Evolutionary conservation across 768 basidiomycete species (phyloP).

Genomic region (Gelatoporia subvermispora): DNA sequence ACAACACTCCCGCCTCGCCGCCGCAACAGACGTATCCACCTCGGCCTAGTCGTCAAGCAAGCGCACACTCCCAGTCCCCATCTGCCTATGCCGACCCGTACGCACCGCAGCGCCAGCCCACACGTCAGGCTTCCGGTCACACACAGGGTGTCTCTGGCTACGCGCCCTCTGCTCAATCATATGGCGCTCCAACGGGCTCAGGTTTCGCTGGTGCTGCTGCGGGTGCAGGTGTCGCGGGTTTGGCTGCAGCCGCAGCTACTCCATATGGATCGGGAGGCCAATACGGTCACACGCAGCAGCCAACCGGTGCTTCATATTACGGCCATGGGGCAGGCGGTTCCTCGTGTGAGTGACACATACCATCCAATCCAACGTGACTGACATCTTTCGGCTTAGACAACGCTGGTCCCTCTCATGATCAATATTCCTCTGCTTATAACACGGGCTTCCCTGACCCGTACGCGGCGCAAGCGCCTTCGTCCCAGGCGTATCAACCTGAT

Average conservation of each 20-base stretch:
- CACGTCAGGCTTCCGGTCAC: slow-evolving; percentile 34
- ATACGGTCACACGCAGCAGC: slow-evolving; percentile 29
- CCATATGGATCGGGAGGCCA: slow-evolving; percentile 32
- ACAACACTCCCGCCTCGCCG: slow-evolving; percentile 39
- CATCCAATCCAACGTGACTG: slow-evolving; percentile 3
- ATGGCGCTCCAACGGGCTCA: neutral
- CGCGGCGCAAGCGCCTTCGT: slow-evolving; percentile 27
- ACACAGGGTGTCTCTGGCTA: slow-evolving; percentile 23
- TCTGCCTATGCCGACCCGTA: slow-evolving; percentile 37
- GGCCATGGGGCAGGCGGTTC: slow-evolving; percentile 50
- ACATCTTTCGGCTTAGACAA: slow-evolving; percentile 38
- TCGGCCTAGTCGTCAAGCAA: slow-evolving; percentile 31
- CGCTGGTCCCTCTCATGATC: slow-evolving; percentile 45
- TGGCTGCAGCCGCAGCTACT: slow-evolving; percentile 20
- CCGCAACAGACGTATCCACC: slow-evolving; percentile 17
- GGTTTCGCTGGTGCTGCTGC: neutral
- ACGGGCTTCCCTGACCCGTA: slow-evolving; percentile 36
- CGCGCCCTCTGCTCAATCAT: slow-evolving; percentile 18
- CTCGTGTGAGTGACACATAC: slow-evolving; percentile 44
- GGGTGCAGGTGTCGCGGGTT: slow-evolving; percentile 15
- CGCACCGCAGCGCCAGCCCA: slow-evolving; percentile 2
- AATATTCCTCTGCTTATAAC: slow-evolving; percentile 44
- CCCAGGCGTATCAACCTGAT: slow-evolving; percentile 30
- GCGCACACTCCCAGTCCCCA: slow-evolving; percentile 32
- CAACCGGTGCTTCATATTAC: slow-evolving; percentile 32